A percentile compares a stretch with the other conserved stretches of the same genome.
Evolutionary conservation across 1,284 basidiomycete species (phyloP).

Genomic region (Ceratobasidium sp.): DNA sequence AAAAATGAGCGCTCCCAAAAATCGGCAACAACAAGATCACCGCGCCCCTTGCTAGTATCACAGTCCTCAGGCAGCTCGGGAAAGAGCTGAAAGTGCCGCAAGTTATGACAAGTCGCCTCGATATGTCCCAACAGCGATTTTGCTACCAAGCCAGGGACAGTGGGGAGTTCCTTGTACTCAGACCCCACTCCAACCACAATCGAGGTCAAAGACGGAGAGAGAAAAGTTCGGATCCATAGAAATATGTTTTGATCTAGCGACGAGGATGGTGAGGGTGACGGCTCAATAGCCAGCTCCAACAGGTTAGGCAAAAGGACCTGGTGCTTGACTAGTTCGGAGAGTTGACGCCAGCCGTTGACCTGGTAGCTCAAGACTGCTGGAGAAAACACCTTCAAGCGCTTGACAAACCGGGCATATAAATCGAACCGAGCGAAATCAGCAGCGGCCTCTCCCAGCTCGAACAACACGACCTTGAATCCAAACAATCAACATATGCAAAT

Average conservation of each 20-base stretch:
- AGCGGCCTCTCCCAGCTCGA: too few relatives aligned
- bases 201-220: not conserved
- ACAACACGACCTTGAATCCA: not conserved
- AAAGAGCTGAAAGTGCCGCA: not conserved
- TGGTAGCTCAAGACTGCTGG: not conserved
- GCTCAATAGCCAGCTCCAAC: not conserved
- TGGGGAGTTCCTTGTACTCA: not conserved
- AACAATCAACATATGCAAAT: not conserved
- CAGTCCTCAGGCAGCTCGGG: not conserved
- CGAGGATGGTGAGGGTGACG: too few relatives aligned
- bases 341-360: not conserved
- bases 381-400: not conserved
- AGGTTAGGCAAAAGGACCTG: not conserved
- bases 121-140: not conserved
- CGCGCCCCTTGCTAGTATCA: not conserved
- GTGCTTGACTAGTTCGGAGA: not conserved
- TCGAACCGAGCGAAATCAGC: not conserved
- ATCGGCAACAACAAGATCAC: not conserved
- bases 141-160: not conserved
- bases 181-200: not conserved
- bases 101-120: not conserved
- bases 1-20: slow-evolving; percentile 10
- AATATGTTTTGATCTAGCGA: not conserved
- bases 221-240: slow-evolving; percentile 15
- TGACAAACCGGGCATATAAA: not conserved